Evolutionary conservation across 2,329 filamentous ascomycete species (phyloP), one percentile per base, ranked within the genome.

Genomic region (Fusarium albosuccineum): DNA sequence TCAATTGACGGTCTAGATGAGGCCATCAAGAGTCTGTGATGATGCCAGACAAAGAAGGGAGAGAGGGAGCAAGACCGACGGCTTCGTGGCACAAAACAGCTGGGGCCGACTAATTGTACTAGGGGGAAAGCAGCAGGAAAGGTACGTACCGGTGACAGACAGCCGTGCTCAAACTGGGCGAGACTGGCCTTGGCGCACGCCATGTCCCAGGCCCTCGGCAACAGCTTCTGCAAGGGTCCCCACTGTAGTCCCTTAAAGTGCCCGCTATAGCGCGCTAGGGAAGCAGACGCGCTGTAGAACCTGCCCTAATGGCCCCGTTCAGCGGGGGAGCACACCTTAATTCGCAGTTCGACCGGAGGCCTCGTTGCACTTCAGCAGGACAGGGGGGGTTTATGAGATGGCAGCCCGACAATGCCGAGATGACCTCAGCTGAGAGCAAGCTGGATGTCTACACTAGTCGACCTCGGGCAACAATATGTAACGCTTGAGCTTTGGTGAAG

Each of bases 111-210:
- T 60, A 68, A 69, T 53, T 53, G 41, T 46, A 59, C 41, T 46
- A 52, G 63, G 54, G 67, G 67, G 50, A 70, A 66, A 55, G 11
- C 30, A 33, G 51, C 52, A 48, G 22, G 55, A 41, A 30, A 6
- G 54, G 49, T 53, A 56, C 53, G 53, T 56, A 52, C 44, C 62
- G 57, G 62, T 68, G 66, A 68, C 66, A 68, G 62, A 60, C 57
- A 68, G 45, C 52, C 40, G 62, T 16, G 29, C 56, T 64, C 51
- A 64, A 64, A 67, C 66, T 67, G 66, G 66, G 48, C 52, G 44
- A 49, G 10, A 72, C 58, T 68, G 53, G 67, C 57, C 69, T 70
- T 72, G 70, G 70, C 62, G 67, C 48, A 26, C 33, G 61, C 60
- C 48, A 59, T 53, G 50, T 61, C 45, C 66, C 68, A 73, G 62